A percentile compares a stretch with the other conserved stretches of the same genome.
Conservation (phyloP, 1,284 basidiomycete species). For the Athelia sp. region DNA sequence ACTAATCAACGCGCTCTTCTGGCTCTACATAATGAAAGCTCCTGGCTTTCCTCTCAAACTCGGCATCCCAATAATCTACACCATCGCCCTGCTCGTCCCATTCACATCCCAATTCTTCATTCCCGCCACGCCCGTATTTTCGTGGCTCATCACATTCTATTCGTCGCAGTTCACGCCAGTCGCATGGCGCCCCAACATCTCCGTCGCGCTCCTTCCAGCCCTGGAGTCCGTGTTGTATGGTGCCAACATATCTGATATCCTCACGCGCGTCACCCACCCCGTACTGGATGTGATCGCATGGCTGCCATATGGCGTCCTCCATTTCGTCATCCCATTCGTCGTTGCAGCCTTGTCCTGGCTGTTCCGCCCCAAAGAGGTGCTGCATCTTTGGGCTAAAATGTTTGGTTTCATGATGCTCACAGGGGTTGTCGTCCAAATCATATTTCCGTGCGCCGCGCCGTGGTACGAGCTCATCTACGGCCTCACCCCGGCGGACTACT, state of each 20-base stretch:
- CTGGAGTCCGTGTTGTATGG: conserved; percentile 94
- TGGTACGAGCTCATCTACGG: conserved; percentile 99
- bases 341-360: conserved; percentile 77
- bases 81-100: conserved; percentile 71
- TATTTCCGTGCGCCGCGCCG: conserved; percentile 91
- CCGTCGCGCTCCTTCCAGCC: conserved; percentile 90
- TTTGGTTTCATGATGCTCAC: conserved; percentile 94
- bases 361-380: conserved; percentile 72
- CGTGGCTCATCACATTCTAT: conserved; percentile 85
- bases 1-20: conserved; percentile 64
- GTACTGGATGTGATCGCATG: conserved; percentile 91
- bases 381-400: conserved; percentile 83
- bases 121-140: conserved; percentile 83
- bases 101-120: conserved; percentile 91
- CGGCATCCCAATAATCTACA: conserved; percentile 73
- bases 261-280: conserved; percentile 91
- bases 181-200: conserved; percentile 73
- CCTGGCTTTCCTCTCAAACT: conserved; percentile 78
- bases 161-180: conserved; percentile 83
- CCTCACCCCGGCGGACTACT: conserved; percentile 90
- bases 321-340: conserved; percentile 83
- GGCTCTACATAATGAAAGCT: conserved; percentile 72
- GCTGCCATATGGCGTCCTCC: conserved; percentile 93
- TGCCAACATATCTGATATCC: conserved; percentile 94
- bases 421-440: conserved; percentile 86